A percentile compares a stretch with the other conserved stretches of the same genome.
phyloP scores from a whole-genome alignment of 441 rosid genomes.

The Corymbia calophylla region DNA sequence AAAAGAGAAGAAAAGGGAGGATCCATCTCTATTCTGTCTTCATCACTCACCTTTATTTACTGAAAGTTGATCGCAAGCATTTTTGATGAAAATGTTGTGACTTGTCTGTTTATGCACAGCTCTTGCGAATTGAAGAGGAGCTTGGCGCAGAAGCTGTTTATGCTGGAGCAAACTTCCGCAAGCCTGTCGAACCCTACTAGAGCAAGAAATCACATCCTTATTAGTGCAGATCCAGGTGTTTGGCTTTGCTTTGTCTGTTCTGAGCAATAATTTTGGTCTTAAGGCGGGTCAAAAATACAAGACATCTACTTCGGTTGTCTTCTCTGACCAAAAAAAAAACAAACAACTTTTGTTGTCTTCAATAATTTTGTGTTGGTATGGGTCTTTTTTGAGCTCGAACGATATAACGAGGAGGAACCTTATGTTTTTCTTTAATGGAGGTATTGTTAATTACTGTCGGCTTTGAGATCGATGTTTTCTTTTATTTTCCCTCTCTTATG shows the following conservation, averaged over 20 bases:
- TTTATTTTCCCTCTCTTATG: not conserved
- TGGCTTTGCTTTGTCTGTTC: not conserved
- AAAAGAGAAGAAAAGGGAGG: not conserved
- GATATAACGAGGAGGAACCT: not conserved
- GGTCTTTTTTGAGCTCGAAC: not conserved
- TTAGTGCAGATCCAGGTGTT: not conserved
- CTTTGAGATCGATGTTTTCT: not conserved
- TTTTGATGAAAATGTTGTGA: not conserved
- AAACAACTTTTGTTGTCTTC: not conserved
- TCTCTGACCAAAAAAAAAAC: too few species aligned
- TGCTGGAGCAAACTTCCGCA: slow-evolving; percentile 84
- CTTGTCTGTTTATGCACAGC: slow-evolving; percentile 26
- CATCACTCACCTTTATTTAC: not conserved
- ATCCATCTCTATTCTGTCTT: not conserved
- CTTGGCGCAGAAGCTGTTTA: slow-evolving; percentile 79
- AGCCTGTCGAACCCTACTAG: slow-evolving; percentile 83
- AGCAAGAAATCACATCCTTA: not conserved
- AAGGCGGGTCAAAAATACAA: not conserved
- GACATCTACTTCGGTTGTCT: not conserved
- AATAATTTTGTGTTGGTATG: not conserved
- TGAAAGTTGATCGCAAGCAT: not conserved
- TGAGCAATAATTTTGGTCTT: not conserved
- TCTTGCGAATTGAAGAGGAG: slow-evolving; percentile 93
- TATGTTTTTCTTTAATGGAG: not conserved
- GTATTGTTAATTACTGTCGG: not conserved